These are phyloP conservation scores for Pulveroboletus sp. DNA, from an alignment of 1,284 basidiomycete genomes.

Conservation along the genomic window DNA sequence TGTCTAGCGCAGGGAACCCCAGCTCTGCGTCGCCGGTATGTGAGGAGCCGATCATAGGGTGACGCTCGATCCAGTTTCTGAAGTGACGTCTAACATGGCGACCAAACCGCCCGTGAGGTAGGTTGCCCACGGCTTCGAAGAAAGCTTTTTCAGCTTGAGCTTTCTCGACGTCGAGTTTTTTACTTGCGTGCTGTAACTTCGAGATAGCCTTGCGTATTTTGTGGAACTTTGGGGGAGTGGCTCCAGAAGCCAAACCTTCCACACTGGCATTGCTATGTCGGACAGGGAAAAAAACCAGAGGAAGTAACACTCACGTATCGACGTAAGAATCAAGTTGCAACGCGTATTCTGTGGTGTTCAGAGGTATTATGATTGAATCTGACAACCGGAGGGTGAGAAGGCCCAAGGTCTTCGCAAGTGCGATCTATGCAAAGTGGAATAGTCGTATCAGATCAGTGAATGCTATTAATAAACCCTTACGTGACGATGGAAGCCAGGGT, in stretches of 20 bases:
- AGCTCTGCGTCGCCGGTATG: slow-evolving; percentile 16
- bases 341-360: slow-evolving; percentile 78
- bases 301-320: slow-evolving; percentile 39
- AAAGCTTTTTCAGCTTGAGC: slow-evolving; percentile 35
- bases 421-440: slow-evolving; percentile 39
- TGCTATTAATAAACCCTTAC: slow-evolving; percentile 33
- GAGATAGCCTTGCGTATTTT: slow-evolving; percentile 47
- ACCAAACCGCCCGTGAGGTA: slow-evolving; percentile 1
- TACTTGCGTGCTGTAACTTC: slow-evolving; percentile 49
- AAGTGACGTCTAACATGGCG: slow-evolving; percentile 5
- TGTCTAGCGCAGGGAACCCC: slow-evolving; percentile 5
- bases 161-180: slow-evolving; percentile 51
- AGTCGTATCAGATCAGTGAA: neutral
- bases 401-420: slow-evolving; percentile 61
- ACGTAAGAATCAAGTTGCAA: slow-evolving; percentile 61
- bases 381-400: slow-evolving; percentile 58
- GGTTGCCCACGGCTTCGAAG: slow-evolving; percentile 32
- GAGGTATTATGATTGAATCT: slow-evolving; percentile 58
- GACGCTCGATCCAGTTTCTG: slow-evolving; percentile 31
- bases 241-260: slow-evolving; percentile 37
- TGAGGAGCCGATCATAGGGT: slow-evolving; percentile 13
- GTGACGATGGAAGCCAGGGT: slow-evolving; percentile 75
- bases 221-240: slow-evolving; percentile 42
- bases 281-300: neutral
- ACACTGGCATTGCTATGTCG: slow-evolving; percentile 38